Base-by-base conservation (phyloP, 2,329 filamentous ascomycete species). In the Penicillium sp. region DNA sequence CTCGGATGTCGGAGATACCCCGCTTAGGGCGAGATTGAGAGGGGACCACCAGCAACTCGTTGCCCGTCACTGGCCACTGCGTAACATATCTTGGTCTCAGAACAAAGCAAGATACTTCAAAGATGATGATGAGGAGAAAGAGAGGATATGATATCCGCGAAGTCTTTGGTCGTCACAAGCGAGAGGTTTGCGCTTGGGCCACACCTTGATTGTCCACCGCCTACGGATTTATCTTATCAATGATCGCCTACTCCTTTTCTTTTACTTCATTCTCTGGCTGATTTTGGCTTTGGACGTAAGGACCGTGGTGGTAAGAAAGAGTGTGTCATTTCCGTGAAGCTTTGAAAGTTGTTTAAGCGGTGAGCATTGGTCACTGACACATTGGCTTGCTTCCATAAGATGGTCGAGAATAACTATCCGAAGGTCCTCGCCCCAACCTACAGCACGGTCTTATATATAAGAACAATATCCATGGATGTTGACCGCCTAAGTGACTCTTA, bases 111-210 rank as follows among this genome's bases (percentile, higher is more conserved):
- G 34, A 38, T 22, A 16, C 32, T 42, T 39, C 16, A 24, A 53
- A 18, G 43, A 24, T 11, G 39, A 20, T 16, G 46, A 39, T 38
- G 37, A 16, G 43, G 38, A 49, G 52, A 44, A 56, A 56, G 56
- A 42, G 37, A 48, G 46, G 40, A 52, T 42, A 35, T 34, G 55
- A 56, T 58, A 37, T 59, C 47, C 53, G 61, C 24, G 44, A 50
- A 46, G 37, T 47, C 32, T 34, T 35, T 56, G 57, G 54, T 62
- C 65, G 69, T 69, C 65, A 54, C 65, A 71, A 70, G 64, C 62
- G 68, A 69, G 60, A 61, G 57, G 57, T 55, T 31, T 59, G 62
- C 70, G 73, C 72, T 73, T 63, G 71, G 73, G 67, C 72, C 72
- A 74, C 68, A 70, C 65, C 68, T 74, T 72, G 69, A 71, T 72